Percentiles rank a stretch among this genome's conserved stretches.
Evolutionary conservation across 805 yeast species (phyloP).

Genomic region (Candida pseudoglaebosa): DNA sequence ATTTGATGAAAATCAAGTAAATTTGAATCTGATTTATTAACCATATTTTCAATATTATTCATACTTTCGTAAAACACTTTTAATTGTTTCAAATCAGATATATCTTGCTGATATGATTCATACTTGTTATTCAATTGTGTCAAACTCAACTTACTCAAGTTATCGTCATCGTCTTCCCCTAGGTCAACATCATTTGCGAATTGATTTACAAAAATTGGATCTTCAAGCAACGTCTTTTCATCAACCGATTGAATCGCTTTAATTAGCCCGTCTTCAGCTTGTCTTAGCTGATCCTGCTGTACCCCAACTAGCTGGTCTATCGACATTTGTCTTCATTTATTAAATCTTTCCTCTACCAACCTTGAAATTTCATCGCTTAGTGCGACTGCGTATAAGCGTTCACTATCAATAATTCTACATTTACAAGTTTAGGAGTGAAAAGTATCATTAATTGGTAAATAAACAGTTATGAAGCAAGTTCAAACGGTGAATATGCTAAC

Average conservation of each 20-base stretch:
- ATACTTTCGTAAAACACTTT: not conserved
- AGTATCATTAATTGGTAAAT: no score
- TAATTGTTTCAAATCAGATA: conserved; percentile 14
- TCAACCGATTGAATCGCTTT: not conserved
- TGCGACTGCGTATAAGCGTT: no score
- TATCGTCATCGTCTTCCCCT: not conserved
- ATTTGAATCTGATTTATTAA: conserved; percentile 7
- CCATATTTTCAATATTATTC: conserved; percentile 6
- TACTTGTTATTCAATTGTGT: conserved; percentile 11
- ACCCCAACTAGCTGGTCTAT: not conserved
- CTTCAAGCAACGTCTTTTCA: not conserved
- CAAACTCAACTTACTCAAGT: conserved; percentile 7
- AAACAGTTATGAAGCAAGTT: no score
- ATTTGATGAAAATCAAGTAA: conserved; percentile 11
- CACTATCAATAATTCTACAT: no score
- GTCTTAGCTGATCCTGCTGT: conserved; percentile 2
- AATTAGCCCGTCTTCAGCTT: not conserved
- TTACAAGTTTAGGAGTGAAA: no score
- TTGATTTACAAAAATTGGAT: conserved; percentile 3
- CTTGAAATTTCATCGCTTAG: not conserved
- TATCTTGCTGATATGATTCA: conserved; percentile 9
- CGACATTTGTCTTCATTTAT: conserved; percentile 2
- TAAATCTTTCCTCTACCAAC: not conserved
- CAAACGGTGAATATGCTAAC: no score
- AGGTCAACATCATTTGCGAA: not conserved